Conservation (phyloP, 2,329 filamentous ascomycete genomes). For the Rhinocladiella similis region DNA sequence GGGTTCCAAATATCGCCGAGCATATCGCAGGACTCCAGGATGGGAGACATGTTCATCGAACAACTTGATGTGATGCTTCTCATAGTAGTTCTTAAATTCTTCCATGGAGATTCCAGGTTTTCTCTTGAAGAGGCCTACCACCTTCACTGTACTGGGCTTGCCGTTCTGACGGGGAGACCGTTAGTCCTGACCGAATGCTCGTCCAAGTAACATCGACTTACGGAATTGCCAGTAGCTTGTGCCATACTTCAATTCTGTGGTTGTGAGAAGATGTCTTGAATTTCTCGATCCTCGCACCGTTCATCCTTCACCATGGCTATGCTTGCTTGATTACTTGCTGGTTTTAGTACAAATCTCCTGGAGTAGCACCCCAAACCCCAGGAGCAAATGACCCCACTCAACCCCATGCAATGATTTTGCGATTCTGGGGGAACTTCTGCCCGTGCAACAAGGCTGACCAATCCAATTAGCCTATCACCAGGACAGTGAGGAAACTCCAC, state of each 20-base stretch:
- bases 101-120: constrained; percentile 27
- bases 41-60: constrained; percentile 27
- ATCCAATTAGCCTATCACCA: too few relatives aligned
- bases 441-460: too few relatives aligned
- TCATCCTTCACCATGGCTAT: too few relatives aligned
- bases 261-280: too few relatives aligned
- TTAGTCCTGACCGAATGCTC: not conserved
- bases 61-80: constrained; percentile 27
- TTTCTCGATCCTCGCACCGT: too few relatives aligned
- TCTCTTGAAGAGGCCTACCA: constrained; percentile 16
- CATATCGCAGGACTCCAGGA: constrained; percentile 5
- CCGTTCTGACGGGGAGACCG: not conserved
- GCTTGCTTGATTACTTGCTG: too few relatives aligned
- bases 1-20: constrained; percentile 7
- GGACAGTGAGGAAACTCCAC: too few relatives aligned
- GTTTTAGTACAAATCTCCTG: too few relatives aligned
- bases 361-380: too few relatives aligned
- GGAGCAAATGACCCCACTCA: too few relatives aligned
- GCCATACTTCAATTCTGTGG: not conserved
- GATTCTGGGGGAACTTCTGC: too few relatives aligned
- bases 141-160: not conserved
- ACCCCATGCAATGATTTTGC: too few relatives aligned
- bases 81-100: constrained; percentile 29
- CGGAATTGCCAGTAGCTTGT: not conserved
- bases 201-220: not conserved